phyloP scores from a whole-genome alignment of 2,329 filamentous ascomycete genomes.

The Plenodomus tracheiphilus region DNA sequence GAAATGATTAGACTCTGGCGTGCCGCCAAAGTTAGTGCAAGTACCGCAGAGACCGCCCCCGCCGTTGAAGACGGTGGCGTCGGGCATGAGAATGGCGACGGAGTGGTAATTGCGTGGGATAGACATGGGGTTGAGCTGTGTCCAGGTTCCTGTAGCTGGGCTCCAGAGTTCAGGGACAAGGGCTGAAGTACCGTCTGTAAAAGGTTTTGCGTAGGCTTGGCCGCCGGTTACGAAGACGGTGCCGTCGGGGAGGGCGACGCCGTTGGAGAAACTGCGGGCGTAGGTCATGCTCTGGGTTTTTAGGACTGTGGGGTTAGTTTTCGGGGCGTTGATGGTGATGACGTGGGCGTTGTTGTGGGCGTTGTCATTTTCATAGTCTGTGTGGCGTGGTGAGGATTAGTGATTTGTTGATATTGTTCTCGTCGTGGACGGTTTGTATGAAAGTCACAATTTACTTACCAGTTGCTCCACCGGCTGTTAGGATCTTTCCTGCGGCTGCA shows the following conservation, averaged over 20 bases:
- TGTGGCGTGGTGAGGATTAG: neutral
- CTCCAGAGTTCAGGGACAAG: conserved; percentile 29
- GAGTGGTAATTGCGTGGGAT: conserved; percentile 35
- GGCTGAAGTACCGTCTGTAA: conserved; percentile 24
- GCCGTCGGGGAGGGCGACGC: conserved; percentile 39
- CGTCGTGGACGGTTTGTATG: too few relatives aligned
- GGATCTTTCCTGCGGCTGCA: conserved; percentile 56
- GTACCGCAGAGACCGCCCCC: conserved; percentile 52
- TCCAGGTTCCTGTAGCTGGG: conserved; percentile 25
- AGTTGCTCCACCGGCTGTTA: conserved; percentile 56
- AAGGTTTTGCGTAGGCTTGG: conserved; percentile 15
- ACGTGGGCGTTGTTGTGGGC: conserved; percentile 54
- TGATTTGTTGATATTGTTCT: too few relatives aligned
- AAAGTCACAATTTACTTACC: too few relatives aligned
- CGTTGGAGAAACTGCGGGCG: conserved; percentile 32
- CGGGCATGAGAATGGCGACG: conserved; percentile 30
- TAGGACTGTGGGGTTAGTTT: conserved; percentile 21
- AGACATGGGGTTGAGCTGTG: conserved; percentile 21
- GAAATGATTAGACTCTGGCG: conserved; percentile 50
- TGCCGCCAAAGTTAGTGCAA: conserved; percentile 26
- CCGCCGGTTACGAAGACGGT: conserved; percentile 40
- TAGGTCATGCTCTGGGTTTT: conserved; percentile 30
- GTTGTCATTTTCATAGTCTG: conserved; percentile 35
- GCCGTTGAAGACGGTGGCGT: conserved; percentile 28
- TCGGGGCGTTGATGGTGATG: conserved; percentile 51